phyloP scores from a whole-genome alignment of 495 filamentous ascomycete species.

The Recurvomyces mirabilis region DNA sequence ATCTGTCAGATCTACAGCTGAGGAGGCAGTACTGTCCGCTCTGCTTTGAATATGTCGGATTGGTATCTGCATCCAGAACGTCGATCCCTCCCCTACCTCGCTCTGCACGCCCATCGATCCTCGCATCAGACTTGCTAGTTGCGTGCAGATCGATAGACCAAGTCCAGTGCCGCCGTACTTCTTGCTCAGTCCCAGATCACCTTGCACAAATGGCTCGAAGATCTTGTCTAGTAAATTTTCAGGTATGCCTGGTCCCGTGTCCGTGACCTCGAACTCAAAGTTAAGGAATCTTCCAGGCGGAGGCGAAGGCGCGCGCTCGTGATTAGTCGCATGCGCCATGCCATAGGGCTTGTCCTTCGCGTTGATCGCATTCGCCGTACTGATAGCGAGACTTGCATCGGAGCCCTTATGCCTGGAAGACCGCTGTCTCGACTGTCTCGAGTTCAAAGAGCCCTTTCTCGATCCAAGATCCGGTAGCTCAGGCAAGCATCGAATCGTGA shows the following conservation, averaged over 20 bases:
- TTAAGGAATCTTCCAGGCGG: conserved; percentile 49
- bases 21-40: conserved; percentile 42
- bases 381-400: conserved; percentile 7
- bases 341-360: conserved; percentile 38
- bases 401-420: conserved; percentile 13
- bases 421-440: conserved; percentile 22
- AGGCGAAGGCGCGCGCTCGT: conserved; percentile 51
- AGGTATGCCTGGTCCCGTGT: conserved; percentile 86
- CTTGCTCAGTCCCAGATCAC: conserved; percentile 75
- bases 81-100: conserved; percentile 60
- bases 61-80: conserved; percentile 75
- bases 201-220: conserved; percentile 92
- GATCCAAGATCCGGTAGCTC: conserved; percentile 7
- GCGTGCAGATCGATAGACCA: conserved; percentile 77
- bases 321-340: conserved; percentile 32
- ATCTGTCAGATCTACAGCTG: conserved; percentile 15
- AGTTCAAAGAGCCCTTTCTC: conserved; percentile 12
- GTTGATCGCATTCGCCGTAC: conserved; percentile 30
- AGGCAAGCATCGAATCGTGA: conserved; percentile 54
- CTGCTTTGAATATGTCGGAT: conserved; percentile 62
- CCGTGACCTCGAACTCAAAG: conserved; percentile 82
- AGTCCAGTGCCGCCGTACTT: conserved; percentile 89
- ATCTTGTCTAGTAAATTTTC: conserved; percentile 62
- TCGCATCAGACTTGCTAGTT: conserved; percentile 73
- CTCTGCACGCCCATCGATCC: conserved; percentile 65